Percentiles rank a stretch among this genome's conserved stretches.
phyloP scores from a whole-genome alignment of 257 asterid genomes.

The Gentiana straminea region DNA sequence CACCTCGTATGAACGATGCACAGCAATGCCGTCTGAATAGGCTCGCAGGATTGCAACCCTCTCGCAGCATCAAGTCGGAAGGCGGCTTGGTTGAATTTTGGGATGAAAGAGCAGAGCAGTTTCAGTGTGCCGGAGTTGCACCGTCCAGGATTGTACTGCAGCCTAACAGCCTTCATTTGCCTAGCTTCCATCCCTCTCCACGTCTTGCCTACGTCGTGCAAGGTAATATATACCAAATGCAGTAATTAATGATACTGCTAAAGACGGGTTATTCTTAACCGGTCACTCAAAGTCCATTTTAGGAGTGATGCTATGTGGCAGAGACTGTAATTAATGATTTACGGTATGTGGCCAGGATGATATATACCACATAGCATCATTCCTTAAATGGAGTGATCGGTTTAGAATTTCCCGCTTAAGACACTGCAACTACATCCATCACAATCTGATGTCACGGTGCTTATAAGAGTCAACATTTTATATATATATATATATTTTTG shows the following conservation, averaged over 20 bases:
- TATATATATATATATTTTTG: background rate
- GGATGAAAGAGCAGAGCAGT: constrained; percentile 41
- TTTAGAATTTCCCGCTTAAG: too few species aligned
- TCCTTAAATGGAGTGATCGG: too few species aligned
- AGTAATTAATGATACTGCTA: too few species aligned
- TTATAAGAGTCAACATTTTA: too few species aligned
- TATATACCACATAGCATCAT: too few species aligned
- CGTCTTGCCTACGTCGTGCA: constrained; percentile 47
- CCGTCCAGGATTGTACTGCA: constrained; percentile 32
- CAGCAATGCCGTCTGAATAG: constrained; percentile 61
- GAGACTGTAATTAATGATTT: too few species aligned
- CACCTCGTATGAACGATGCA: constrained; percentile 19
- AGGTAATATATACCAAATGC: constrained; percentile 15
- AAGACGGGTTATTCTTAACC: too few species aligned
- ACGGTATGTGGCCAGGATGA: too few species aligned
- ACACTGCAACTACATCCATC: too few species aligned
- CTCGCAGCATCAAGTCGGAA: constrained; percentile 31
- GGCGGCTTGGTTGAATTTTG: constrained; percentile 56
- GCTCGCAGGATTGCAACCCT: constrained; percentile 33
- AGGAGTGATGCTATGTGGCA: too few species aligned
- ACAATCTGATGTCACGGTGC: too few species aligned
- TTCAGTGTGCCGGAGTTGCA: constrained; percentile 63
- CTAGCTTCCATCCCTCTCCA: constrained; percentile 59
- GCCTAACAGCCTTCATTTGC: constrained; percentile 47
- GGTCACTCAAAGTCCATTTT: too few species aligned